These are phyloP conservation scores for Boletus semigastroideus DNA, from an alignment of 1,284 basidiomycete genomes.

Conservation along the genomic window DNA sequence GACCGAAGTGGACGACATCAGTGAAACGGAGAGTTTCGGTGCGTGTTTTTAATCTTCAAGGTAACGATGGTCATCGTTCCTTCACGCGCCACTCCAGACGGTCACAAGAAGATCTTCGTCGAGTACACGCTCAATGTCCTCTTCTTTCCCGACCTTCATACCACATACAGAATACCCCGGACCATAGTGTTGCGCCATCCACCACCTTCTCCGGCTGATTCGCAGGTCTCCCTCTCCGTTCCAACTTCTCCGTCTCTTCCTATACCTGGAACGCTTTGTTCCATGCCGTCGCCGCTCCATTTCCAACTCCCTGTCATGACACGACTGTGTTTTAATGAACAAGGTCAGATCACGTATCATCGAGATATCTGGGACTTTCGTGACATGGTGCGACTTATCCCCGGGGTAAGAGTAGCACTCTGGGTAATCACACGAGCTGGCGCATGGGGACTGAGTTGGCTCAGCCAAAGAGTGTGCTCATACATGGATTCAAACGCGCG, in stretches of 20 bases:
- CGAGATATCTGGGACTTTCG: conserved; percentile 75
- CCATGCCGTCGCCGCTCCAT: conserved; percentile 68
- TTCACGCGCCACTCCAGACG: conserved; percentile 45
- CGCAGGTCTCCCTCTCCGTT: conserved; percentile 23
- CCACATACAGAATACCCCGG: conserved; percentile 25
- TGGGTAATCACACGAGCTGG: conserved; percentile 65
- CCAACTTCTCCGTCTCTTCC: conserved; percentile 44
- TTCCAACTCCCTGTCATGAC: conserved; percentile 66
- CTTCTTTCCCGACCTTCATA: conserved; percentile 48
- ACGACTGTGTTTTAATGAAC: conserved; percentile 71
- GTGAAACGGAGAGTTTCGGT: conserved; percentile 77
- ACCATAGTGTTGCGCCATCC: conserved; percentile 35
- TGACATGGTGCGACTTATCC: conserved; percentile 66
- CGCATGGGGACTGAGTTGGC: conserved; percentile 52
- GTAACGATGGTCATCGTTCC: not conserved
- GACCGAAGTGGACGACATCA: conserved; percentile 71
- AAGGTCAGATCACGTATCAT: conserved; percentile 69
- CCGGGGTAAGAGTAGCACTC: conserved; percentile 61
- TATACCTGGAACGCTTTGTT: conserved; percentile 52
- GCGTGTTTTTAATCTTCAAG: conserved; percentile 28
- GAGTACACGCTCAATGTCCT: conserved; percentile 66
- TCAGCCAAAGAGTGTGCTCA: conserved; percentile 23
- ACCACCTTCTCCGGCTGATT: conserved; percentile 34
- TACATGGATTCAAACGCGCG: conserved; percentile 1
- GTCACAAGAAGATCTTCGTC: conserved; percentile 65